Percentiles rank a stretch among this genome's conserved stretches.
phyloP scores from a whole-genome alignment of 495 filamentous ascomycete species.

The Xylaria intraflava region DNA sequence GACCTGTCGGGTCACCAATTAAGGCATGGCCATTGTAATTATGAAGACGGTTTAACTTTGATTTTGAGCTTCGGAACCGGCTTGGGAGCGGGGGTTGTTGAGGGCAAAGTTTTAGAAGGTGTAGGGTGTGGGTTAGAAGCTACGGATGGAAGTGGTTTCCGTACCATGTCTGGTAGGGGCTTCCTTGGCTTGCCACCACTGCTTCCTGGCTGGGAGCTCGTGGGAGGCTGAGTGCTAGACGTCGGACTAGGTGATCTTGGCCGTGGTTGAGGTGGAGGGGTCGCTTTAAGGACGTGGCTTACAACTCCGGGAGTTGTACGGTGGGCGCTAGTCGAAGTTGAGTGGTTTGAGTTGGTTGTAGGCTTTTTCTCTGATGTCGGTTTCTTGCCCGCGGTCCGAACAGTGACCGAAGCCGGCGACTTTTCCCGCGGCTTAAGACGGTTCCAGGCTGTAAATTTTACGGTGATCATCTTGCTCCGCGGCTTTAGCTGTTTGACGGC shows the following conservation, averaged over 20 bases:
- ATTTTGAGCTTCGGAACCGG: conserved; percentile 31
- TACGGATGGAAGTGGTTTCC: conserved; percentile 35
- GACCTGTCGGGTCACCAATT: neutral
- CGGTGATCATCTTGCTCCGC: conserved; percentile 8
- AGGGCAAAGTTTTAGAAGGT: conserved; percentile 18
- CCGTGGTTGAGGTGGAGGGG: conserved; percentile 9
- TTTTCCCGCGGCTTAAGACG: conserved; percentile 13
- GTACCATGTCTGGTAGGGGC: conserved; percentile 26
- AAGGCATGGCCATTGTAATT: neutral
- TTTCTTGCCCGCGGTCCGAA: conserved; percentile 5
- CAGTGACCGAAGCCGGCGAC: conserved; percentile 2
- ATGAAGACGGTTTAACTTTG: conserved; percentile 26
- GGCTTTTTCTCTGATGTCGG: conserved; percentile 1
- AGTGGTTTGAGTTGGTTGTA: neutral
- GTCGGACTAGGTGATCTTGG: conserved; percentile 10
- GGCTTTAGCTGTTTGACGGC: conserved; percentile 13
- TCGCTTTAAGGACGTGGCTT: neutral
- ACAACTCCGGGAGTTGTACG: neutral
- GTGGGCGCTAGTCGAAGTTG: neutral
- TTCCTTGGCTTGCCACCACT: conserved; percentile 22
- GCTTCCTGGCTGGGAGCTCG: neutral
- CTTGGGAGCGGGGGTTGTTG: conserved; percentile 13
- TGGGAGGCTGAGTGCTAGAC: conserved; percentile 1
- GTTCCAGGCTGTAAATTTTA: conserved; percentile 24
- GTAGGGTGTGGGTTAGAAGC: conserved; percentile 19